A percentile compares a stretch with the other conserved stretches of the same genome.
These are phyloP conservation scores for Rhodotorula kratochvilovae DNA, from an alignment of 768 basidiomycete species.

Conservation along the genomic window DNA sequence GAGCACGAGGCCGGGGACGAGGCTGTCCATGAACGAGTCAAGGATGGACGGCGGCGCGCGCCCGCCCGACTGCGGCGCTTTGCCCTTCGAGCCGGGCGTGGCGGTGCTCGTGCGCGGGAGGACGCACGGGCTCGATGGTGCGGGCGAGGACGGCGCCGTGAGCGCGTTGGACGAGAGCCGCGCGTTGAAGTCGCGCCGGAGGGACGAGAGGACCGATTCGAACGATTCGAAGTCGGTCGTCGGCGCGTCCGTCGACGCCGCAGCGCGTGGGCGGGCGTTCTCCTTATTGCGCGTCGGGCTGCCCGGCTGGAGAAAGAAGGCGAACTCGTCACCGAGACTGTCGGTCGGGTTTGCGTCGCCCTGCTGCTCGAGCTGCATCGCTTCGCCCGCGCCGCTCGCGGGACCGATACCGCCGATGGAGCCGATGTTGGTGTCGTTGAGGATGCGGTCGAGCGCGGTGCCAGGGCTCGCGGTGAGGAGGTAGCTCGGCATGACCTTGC, in stretches of 20 bases:
- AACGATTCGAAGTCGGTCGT: constrained; percentile 29
- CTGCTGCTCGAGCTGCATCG: constrained; percentile 21
- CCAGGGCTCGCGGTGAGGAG: constrained; percentile 40
- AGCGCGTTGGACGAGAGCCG: constrained; percentile 36
- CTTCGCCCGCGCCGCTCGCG: not conserved
- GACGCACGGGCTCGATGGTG: constrained; percentile 33
- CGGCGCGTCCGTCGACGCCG: constrained; percentile 15
- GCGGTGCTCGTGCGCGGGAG: constrained; percentile 35
- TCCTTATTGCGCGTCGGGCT: constrained; percentile 30
- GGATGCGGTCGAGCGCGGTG: constrained; percentile 37
- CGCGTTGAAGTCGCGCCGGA: constrained; percentile 32
- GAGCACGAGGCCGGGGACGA: constrained; percentile 29
- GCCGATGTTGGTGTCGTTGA: constrained; percentile 37
- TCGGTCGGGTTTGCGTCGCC: not conserved
- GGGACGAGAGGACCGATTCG: constrained; percentile 32
- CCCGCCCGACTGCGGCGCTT: constrained; percentile 27
- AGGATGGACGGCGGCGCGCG: constrained; percentile 33
- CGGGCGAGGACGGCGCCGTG: constrained; percentile 33
- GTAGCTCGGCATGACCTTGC: constrained; percentile 25
- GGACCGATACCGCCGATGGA: constrained; percentile 4
- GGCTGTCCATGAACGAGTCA: constrained; percentile 38
- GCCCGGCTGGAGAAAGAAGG: constrained; percentile 24
- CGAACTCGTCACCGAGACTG: constrained; percentile 8
- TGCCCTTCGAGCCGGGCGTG: constrained; percentile 37
- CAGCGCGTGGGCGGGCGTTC: constrained; percentile 7